Percentiles rank a stretch among this genome's conserved stretches.
Evolutionary conservation across 1,284 basidiomycete species (phyloP).

Genomic region (Tylopilus orsonianus): DNA sequence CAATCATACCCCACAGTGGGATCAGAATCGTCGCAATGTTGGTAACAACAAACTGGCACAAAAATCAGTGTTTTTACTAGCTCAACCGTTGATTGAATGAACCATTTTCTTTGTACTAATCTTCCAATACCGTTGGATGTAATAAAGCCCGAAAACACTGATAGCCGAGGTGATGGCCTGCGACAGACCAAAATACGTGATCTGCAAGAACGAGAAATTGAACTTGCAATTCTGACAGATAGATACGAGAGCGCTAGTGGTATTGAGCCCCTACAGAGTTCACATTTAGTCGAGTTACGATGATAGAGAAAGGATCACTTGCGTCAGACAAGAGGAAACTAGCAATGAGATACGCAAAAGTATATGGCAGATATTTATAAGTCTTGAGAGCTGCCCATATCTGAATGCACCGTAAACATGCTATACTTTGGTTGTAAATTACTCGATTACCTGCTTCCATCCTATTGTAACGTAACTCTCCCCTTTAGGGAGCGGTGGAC

Average conservation of each 20-base stretch:
- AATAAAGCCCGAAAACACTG: constrained; percentile 77
- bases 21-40: constrained; percentile 77
- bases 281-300: background rate
- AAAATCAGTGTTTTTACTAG: background rate
- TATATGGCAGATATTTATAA: constrained; percentile 71
- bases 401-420: constrained; percentile 32
- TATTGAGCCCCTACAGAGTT: constrained; percentile 63
- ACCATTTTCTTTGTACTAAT: constrained; percentile 80
- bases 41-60: constrained; percentile 65
- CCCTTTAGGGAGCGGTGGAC: constrained; percentile 70
- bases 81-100: background rate
- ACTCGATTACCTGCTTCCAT: constrained; percentile 67
- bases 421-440: background rate
- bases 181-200: constrained; percentile 73
- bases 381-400: constrained; percentile 71
- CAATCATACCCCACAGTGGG: constrained; percentile 85
- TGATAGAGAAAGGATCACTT: background rate
- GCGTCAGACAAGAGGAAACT: constrained; percentile 81
- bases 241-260: constrained; percentile 70
- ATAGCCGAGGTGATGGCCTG: constrained; percentile 72
- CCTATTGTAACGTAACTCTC: constrained; percentile 73
- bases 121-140: constrained; percentile 75
- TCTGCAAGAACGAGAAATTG: constrained; percentile 69
- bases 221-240: constrained; percentile 82
- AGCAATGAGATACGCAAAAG: constrained; percentile 71